Percentiles rank a stretch among this genome's conserved stretches.
phyloP scores from a whole-genome alignment of 2,329 filamentous ascomycete species.

The Tolypocladium endophyticum region DNA sequence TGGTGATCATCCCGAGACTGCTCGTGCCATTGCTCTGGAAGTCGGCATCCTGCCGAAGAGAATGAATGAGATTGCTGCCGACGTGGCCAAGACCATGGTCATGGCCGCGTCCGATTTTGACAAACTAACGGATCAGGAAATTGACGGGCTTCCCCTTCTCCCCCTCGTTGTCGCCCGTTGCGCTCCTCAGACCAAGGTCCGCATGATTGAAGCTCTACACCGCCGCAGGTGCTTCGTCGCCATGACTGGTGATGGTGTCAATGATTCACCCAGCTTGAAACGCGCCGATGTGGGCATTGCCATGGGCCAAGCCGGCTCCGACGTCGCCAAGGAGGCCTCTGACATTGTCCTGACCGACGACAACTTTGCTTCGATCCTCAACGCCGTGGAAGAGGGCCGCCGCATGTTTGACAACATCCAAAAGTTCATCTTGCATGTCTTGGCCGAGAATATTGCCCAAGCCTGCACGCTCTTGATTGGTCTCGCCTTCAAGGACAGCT shows the following conservation, averaged over 20 bases:
- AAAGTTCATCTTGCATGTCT: constrained; percentile 58
- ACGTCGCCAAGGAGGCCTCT: constrained; percentile 59
- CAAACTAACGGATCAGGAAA: constrained; percentile 50
- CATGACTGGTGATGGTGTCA: constrained; percentile 65
- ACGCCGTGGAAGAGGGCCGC: constrained; percentile 60
- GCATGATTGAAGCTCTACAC: constrained; percentile 66
- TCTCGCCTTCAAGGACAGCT: constrained; percentile 56
- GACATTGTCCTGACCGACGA: constrained; percentile 62
- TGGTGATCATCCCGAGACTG: constrained; percentile 56
- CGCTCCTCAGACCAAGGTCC: constrained; percentile 60
- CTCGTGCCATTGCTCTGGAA: constrained; percentile 51
- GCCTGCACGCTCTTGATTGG: constrained; percentile 59
- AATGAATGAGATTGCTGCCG: constrained; percentile 38
- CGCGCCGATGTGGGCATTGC: constrained; percentile 61
- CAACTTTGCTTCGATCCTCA: constrained; percentile 62
- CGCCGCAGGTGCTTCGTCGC: constrained; percentile 54
- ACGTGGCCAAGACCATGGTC: constrained; percentile 49
- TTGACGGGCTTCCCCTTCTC: constrained; percentile 51
- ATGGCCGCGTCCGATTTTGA: constrained; percentile 61
- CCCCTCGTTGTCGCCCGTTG: constrained; percentile 61
- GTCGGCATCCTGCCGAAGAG: constrained; percentile 49
- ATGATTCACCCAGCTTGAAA: constrained; percentile 58
- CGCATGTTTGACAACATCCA: constrained; percentile 66
- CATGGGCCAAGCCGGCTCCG: constrained; percentile 58
- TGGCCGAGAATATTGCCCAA: constrained; percentile 60